Conservation (phyloP, 495 filamentous ascomycete genomes). For the Wilcoxina mikolae region DNA sequence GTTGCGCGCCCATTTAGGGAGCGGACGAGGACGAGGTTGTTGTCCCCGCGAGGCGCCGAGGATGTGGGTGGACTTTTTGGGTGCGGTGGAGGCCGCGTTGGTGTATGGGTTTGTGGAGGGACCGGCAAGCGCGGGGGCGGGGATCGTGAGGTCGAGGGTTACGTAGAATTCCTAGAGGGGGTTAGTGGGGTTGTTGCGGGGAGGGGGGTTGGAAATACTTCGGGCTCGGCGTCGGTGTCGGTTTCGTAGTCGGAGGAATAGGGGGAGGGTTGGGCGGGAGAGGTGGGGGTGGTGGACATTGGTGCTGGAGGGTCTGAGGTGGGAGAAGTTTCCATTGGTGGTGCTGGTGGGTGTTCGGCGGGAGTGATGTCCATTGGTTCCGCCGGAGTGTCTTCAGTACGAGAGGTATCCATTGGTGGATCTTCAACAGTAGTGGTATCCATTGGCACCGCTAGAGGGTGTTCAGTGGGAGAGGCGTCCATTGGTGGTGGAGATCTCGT, state of each 20-base stretch:
- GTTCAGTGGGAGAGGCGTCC: too few relatives aligned
- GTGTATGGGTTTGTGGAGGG: slow-evolving; percentile 22
- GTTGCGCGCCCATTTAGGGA: slow-evolving; percentile 7
- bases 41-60: slow-evolving; percentile 7
- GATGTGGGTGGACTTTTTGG: slow-evolving; percentile 13
- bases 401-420: too few relatives aligned
- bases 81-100: slow-evolving; percentile 10
- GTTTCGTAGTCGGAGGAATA: slow-evolving; percentile 19
- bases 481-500: too few relatives aligned
- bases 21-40: slow-evolving; percentile 1
- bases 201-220: slow-evolving; percentile 7
- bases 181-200: background rate
- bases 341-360: too few relatives aligned
- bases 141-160: slow-evolving; percentile 39
- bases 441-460: too few relatives aligned
- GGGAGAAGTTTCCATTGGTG: background rate
- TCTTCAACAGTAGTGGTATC: too few relatives aligned
- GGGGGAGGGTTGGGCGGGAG: background rate
- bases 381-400: too few relatives aligned
- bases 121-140: slow-evolving; percentile 30
- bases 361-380: too few relatives aligned
- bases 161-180: slow-evolving; percentile 46
- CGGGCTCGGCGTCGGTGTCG: slow-evolving; percentile 20
- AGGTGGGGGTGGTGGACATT: too few relatives aligned
- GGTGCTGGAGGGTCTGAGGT: background rate